Evolutionary conservation across 257 asterid species (phyloP), one percentile per base, ranked within the genome.

Genomic region (Dorcoceras hygrometricum): DNA sequence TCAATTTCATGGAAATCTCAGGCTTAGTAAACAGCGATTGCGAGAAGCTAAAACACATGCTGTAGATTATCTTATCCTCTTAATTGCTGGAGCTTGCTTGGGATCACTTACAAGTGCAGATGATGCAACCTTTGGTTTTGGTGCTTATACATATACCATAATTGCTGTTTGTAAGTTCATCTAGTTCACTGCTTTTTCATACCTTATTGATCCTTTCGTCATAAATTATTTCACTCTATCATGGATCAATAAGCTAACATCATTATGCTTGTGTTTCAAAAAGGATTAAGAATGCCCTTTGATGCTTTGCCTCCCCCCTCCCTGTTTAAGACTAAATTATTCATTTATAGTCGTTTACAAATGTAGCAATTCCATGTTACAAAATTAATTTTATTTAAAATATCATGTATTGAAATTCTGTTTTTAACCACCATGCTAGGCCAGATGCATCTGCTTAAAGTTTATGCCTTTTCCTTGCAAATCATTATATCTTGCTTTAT

Each of bases 81-180:
- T 84, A 60, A 77, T 84, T 46, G 89, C 87, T 32, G 89, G 89
- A 29, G 89, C 82, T 6, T 79, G 87, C 56, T 79, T 84, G 80
- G 87, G 89, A 46, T 79, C 87, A 19, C 80, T 84, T 39, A 75
- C 85, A 3, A 77, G 56, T 39, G 87, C 89, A 8, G 72, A 65
- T 27, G 84, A 84, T 63, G 66, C 67, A 27, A 77, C 73, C 63
- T 84, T 84, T 62, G 89, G 89, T 68, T 84, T 72, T 61, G 74
- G 70, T 58, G 89, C 89, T 36, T 84, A 84, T 71, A 84, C 89
- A 18, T 84, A 79, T 43, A 84, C 89, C 0, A 68, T 84, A 61
- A 84, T 84, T 66, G 87, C 76, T 71, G 85, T 77, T 59, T 84
- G 89, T 84, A 79, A 81, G 89, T 77, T 48, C 26, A 23, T 43